Evolutionary conservation across 257 asterid species (phyloP).

Genomic region (Capsicum chinense): DNA sequence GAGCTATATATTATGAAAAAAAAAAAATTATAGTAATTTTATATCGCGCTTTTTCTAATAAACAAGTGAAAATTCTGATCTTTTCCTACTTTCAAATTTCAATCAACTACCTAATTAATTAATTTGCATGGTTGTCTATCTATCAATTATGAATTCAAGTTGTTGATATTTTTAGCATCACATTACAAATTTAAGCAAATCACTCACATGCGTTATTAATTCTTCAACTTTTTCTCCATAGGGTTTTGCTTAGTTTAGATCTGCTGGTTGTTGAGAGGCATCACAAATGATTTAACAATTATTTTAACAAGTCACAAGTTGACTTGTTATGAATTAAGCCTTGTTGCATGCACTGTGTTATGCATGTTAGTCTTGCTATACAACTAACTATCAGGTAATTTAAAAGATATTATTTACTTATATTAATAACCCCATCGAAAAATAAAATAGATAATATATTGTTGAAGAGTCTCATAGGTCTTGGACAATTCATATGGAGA

Average conservation of each 20-base stretch:
- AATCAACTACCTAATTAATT: neutral
- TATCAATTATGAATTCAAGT: neutral
- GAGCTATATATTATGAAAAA: no score
- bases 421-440: neutral
- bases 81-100: neutral
- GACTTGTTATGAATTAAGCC: slow-evolving; percentile 10
- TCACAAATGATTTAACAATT: slow-evolving; percentile 28
- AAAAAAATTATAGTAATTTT: no score
- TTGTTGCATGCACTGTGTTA: neutral
- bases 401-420: neutral
- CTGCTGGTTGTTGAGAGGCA: slow-evolving; percentile 43
- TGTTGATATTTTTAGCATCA: neutral
- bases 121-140: neutral
- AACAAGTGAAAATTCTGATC: no score
- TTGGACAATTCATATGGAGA: no score
- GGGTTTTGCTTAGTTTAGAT: neutral
- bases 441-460: neutral
- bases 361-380: neutral
- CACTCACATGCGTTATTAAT: neutral
- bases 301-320: slow-evolving; percentile 34
- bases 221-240: neutral
- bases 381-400: neutral
- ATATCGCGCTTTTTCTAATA: no score
- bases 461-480: no score
- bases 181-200: neutral